phyloP scores from a whole-genome alignment of 345 rosid genomes.

The Lepidium didymum region DNA sequence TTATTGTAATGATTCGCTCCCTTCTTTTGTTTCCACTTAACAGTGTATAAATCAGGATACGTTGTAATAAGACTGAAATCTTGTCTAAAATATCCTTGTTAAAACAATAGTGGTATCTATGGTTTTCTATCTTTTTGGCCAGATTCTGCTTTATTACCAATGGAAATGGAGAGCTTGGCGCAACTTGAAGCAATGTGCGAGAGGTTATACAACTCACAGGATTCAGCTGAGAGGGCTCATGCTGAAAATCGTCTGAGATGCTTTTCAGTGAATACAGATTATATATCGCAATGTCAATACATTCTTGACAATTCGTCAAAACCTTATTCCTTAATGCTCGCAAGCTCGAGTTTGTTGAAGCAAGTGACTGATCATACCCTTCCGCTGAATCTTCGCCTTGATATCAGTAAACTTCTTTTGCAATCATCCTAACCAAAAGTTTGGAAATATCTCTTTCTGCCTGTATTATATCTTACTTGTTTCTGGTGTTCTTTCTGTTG shows the following conservation, averaged over 20 bases:
- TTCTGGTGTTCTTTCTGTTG: slow-evolving; percentile 7
- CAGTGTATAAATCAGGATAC: slow-evolving; percentile 4
- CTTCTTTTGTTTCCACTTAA: slow-evolving; percentile 1
- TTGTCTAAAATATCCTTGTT: slow-evolving; percentile 14
- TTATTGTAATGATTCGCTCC: slow-evolving; percentile 16
- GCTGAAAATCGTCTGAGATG: slow-evolving; percentile 93
- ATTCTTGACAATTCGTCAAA: slow-evolving; percentile 94
- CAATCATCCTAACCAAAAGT: not conserved
- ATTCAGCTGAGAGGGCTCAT: slow-evolving; percentile 80
- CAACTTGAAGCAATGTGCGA: slow-evolving; percentile 96
- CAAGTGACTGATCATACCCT: slow-evolving; percentile 97
- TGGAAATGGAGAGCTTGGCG: slow-evolving; percentile 99
- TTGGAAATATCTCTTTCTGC: not conserved
- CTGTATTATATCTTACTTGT: not conserved
- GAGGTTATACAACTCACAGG: slow-evolving; percentile 90
- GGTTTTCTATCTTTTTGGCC: slow-evolving; percentile 24
- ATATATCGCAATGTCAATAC: slow-evolving; percentile 92
- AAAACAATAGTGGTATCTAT: slow-evolving; percentile 23
- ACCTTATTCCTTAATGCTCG: slow-evolving; percentile 97
- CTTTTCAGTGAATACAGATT: slow-evolving; percentile 79
- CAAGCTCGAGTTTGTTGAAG: slow-evolving; percentile 91
- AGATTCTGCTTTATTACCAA: slow-evolving; percentile 35
- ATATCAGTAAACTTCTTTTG: slow-evolving; percentile 53
- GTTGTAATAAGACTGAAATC: not conserved
- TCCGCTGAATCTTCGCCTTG: slow-evolving; percentile 81